Evolutionary conservation across 352 stramenopile genomes (phyloP).

Genomic region (Thraustochytrium sp.): DNA sequence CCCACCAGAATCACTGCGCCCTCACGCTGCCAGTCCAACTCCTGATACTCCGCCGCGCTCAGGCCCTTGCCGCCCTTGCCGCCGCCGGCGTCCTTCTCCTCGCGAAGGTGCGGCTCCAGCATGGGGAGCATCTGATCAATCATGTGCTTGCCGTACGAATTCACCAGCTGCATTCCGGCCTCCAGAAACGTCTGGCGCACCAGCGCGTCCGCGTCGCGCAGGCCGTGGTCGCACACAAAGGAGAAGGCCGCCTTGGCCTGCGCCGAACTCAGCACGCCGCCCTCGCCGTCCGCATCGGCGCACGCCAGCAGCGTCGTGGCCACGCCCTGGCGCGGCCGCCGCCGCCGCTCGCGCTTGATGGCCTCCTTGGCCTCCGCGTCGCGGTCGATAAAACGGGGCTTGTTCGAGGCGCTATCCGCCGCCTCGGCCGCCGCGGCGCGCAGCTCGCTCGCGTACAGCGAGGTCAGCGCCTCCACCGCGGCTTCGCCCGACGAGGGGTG

Average conservation of each 20-base stretch:
- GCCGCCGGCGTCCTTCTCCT: not conserved
- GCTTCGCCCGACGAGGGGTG: constrained; percentile 58
- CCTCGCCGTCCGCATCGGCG: constrained; percentile 30
- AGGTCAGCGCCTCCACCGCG: constrained; percentile 66
- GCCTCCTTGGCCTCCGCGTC: constrained; percentile 18
- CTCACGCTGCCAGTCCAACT: constrained; percentile 74
- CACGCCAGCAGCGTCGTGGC: constrained; percentile 40
- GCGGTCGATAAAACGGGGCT: constrained; percentile 22
- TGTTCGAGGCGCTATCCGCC: constrained; percentile 51
- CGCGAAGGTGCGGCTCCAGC: constrained; percentile 39
- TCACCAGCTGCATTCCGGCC: constrained; percentile 44
- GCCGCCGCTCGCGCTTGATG: not conserved
- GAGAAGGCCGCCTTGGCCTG: constrained; percentile 20
- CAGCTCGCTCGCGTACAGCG: constrained; percentile 59
- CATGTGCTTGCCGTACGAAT: constrained; percentile 38
- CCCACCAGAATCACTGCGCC: constrained; percentile 80
- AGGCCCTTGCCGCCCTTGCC: not conserved
- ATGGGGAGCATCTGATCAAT: constrained; percentile 38
- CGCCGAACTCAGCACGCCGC: not conserved
- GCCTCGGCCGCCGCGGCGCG: constrained; percentile 61
- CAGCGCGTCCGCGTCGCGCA: not conserved
- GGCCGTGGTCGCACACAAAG: constrained; percentile 36
- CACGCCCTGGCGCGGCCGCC: not conserved
- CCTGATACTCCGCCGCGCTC: constrained; percentile 37
- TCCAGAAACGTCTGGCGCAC: constrained; percentile 38